Conservation (phyloP, 129 eudicot species). For the Saussurea involucrata region DNA sequence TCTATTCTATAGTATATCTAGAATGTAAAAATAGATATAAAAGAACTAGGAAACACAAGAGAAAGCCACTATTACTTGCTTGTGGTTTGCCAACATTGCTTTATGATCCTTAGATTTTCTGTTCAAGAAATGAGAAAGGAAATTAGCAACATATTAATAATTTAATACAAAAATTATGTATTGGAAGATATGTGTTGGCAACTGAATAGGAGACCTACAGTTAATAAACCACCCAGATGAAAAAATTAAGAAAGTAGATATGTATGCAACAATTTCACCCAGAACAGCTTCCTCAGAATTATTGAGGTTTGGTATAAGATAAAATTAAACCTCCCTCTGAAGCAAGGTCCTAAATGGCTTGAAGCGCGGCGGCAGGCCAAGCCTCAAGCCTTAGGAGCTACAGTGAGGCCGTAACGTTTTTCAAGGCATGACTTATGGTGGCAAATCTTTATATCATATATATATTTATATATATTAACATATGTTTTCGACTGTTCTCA, state of each 20-base stretch:
- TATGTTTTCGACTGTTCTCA: too few species aligned
- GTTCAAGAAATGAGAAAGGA: neutral
- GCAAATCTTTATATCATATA: too few species aligned
- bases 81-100: conserved; percentile 12
- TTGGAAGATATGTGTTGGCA: neutral
- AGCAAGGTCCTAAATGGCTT: neutral
- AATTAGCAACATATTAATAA: neutral
- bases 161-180: neutral
- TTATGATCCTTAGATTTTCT: neutral
- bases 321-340: neutral
- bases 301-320: neutral
- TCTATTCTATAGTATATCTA: neutral
- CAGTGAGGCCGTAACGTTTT: too few species aligned
- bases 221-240: neutral
- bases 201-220: neutral
- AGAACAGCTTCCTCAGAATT: neutral
- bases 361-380: too few species aligned
- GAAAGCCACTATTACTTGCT: neutral
- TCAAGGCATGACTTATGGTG: too few species aligned
- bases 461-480: too few species aligned
- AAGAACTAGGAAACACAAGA: conserved; percentile 11
- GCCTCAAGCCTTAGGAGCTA: too few species aligned
- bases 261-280: neutral
- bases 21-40: neutral
- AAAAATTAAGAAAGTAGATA: neutral